A percentile compares a stretch with the other conserved stretches of the same genome.
Evolutionary conservation across 2,329 filamentous ascomycete genomes (phyloP).

Genomic region (Sporothrix brunneoviolacea): DNA sequence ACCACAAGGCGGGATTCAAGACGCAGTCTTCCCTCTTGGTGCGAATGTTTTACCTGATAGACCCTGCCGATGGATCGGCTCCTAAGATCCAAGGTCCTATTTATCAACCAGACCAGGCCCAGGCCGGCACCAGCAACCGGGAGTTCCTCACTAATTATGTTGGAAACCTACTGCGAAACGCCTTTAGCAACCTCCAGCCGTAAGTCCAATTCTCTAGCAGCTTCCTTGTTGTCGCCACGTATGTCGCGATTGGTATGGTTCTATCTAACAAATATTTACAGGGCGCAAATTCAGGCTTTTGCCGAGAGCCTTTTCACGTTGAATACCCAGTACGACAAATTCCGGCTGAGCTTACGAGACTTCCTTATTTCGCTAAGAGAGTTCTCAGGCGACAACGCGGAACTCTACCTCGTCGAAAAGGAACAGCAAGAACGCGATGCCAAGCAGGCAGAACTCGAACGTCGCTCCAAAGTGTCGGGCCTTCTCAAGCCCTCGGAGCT

Average conservation of each 20-base stretch:
- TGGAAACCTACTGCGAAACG: conserved; percentile 73
- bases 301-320: conserved; percentile 82
- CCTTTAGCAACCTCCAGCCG: conserved; percentile 89
- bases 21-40: conserved; percentile 90
- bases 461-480: conserved; percentile 90
- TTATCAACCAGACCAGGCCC: conserved; percentile 77
- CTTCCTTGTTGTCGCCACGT: too few species aligned
- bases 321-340: conserved; percentile 85
- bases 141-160: conserved; percentile 90
- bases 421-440: conserved; percentile 84
- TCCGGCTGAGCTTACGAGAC: conserved; percentile 92
- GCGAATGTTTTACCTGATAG: conserved; percentile 94
- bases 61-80: conserved; percentile 57
- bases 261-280: conserved; percentile 30
- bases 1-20: conserved; percentile 99
- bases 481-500: conserved; percentile 96
- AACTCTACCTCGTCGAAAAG: conserved; percentile 89
- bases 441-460: conserved; percentile 81
- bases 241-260: background rate
- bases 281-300: conserved; percentile 80
- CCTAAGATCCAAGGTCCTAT: conserved; percentile 91
- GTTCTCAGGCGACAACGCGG: conserved; percentile 90
- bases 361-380: conserved; percentile 97
- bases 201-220: conserved; percentile 41
- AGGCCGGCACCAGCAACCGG: conserved; percentile 75